phyloP scores from a whole-genome alignment of 352 stramenopile species.

The Halophytophthora polymorphica region DNA sequence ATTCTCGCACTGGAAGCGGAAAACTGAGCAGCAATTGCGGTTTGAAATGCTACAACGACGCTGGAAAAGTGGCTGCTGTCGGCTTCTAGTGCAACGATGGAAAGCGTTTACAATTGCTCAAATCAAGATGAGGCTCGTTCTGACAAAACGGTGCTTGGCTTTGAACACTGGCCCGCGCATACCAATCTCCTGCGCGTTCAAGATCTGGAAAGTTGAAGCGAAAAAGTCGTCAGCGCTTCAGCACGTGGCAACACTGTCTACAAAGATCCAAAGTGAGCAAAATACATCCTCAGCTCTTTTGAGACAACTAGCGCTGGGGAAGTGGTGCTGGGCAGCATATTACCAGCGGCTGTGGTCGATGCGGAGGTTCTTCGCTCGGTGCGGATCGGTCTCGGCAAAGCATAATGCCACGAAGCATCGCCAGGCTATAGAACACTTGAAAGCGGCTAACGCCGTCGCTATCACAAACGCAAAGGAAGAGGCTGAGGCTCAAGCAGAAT shows the following conservation, averaged over 20 bases:
- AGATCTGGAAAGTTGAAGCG: slow-evolving; percentile 17
- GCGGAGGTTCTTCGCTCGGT: slow-evolving; percentile 32
- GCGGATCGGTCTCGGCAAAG: slow-evolving; percentile 13
- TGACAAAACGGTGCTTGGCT: slow-evolving; percentile 20
- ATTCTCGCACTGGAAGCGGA: slow-evolving; percentile 32
- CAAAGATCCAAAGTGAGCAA: slow-evolving; percentile 15
- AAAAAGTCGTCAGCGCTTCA: slow-evolving; percentile 9
- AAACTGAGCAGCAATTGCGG: slow-evolving; percentile 9
- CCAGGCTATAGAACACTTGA: slow-evolving; percentile 12
- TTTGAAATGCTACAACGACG: slow-evolving; percentile 12
- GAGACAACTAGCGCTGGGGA: slow-evolving; percentile 22
- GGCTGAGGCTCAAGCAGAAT: slow-evolving; percentile 6
- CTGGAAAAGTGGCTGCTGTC: slow-evolving; percentile 5
- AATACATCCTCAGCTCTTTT: slow-evolving; percentile 9
- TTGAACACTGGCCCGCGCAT: slow-evolving; percentile 2
- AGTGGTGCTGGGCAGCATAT: slow-evolving; percentile 58
- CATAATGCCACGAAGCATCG: slow-evolving; percentile 7
- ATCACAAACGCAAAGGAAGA: slow-evolving; percentile 10
- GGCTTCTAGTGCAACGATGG: slow-evolving; percentile 12
- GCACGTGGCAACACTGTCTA: slow-evolving; percentile 10
- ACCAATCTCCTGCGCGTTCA: slow-evolving; percentile 17
- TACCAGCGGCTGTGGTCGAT: slow-evolving; percentile 25
- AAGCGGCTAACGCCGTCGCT: slow-evolving; percentile 10
- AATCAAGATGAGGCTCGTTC: slow-evolving; percentile 17
- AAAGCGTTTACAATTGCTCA: slow-evolving; percentile 10